Conservation (phyloP, 2,329 filamentous ascomycete genomes). For the Penicillium vulpinum region DNA sequence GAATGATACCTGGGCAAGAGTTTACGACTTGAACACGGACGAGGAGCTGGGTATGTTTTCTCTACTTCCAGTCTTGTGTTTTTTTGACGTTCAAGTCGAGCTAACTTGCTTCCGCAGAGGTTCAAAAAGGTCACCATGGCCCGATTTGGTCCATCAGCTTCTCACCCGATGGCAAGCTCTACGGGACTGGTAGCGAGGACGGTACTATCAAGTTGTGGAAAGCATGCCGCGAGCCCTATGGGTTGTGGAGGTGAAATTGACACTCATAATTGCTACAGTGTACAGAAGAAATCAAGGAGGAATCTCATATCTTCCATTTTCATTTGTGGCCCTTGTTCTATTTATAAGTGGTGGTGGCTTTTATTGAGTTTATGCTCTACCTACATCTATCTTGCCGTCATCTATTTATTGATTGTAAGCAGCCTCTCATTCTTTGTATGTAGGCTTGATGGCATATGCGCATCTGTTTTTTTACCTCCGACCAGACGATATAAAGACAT, state of each 20-base stretch:
- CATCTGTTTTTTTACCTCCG: neutral
- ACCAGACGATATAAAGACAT: neutral
- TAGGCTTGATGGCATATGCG: neutral
- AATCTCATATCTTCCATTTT: neutral
- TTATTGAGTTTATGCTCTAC: neutral
- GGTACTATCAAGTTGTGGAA: constrained; percentile 94
- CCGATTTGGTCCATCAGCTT: constrained; percentile 96
- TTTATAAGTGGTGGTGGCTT: neutral
- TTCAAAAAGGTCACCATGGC: constrained; percentile 94
- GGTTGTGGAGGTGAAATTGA: constrained; percentile 59
- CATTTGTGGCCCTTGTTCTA: neutral
- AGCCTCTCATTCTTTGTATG: neutral
- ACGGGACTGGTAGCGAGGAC: constrained; percentile 94
- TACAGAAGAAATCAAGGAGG: neutral
- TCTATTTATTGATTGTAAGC: neutral
- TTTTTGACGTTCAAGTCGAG: neutral
- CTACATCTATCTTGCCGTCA: neutral
- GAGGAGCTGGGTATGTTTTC: constrained; percentile 66
- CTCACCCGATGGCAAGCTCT: constrained; percentile 92
- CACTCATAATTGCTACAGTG: constrained; percentile 2
- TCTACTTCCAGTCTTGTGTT: neutral
- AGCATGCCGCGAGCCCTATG: constrained; percentile 64
- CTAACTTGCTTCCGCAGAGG: constrained; percentile 56
- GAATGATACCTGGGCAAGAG: constrained; percentile 92
- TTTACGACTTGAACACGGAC: constrained; percentile 84